A percentile compares a stretch with the other conserved stretches of the same genome.
phyloP scores from a whole-genome alignment of 306 rosid species.

The Fragaria vesca region DNA sequence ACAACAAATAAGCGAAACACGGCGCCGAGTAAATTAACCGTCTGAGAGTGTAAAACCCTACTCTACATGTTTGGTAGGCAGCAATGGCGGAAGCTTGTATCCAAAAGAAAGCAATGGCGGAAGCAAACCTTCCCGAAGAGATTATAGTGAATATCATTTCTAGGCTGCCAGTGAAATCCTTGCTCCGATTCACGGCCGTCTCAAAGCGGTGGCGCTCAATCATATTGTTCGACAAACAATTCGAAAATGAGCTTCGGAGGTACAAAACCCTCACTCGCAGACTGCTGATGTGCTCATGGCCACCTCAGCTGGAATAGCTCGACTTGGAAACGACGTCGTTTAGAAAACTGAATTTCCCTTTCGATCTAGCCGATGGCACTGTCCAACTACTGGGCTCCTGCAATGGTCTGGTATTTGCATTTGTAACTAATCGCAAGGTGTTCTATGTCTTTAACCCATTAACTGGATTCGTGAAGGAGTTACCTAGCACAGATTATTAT shows the following conservation, averaged over 20 bases:
- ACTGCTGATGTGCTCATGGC: not conserved
- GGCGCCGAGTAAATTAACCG: too few relatives aligned
- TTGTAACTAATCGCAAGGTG: too few relatives aligned
- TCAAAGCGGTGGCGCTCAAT: not conserved
- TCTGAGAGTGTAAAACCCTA: too few relatives aligned
- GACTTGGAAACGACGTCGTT: not conserved
- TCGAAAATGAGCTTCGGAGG: not conserved
- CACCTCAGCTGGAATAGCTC: not conserved
- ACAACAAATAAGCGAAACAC: too few relatives aligned
- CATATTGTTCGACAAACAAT: not conserved
- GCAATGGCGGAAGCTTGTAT: too few relatives aligned
- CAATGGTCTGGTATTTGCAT: not conserved
- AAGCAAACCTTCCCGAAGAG: not conserved
- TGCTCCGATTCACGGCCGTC: not conserved
- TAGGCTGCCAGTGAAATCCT: not conserved
- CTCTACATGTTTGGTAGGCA: too few relatives aligned
- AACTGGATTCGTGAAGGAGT: not conserved
- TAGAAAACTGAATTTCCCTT: not conserved
- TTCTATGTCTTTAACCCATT: not conserved
- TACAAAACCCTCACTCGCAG: not conserved
- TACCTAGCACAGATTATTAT: not conserved
- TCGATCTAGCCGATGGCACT: not conserved
- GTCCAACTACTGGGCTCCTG: not conserved
- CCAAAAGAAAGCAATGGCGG: not conserved
- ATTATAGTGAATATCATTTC: not conserved